Percentiles rank a stretch among this genome's conserved stretches.
Conservation (phyloP, 2,329 filamentous ascomycete species). For the Ascochyta fabae region DNA sequence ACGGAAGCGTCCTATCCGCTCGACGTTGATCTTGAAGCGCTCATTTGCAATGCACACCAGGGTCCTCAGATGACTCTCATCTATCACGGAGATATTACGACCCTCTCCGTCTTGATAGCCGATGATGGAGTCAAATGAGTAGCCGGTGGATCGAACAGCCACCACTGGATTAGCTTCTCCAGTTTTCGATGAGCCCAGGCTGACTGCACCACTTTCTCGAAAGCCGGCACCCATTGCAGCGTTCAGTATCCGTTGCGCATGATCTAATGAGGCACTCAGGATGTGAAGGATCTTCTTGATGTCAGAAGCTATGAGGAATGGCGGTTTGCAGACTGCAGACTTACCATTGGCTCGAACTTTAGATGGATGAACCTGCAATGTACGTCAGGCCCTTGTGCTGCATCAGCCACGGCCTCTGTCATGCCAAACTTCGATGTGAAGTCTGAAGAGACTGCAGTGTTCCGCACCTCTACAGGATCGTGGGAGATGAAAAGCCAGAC, state of each 20-base stretch:
- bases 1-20: slow-evolving; percentile 71
- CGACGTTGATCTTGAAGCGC: slow-evolving; percentile 72
- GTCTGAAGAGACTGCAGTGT: slow-evolving; percentile 12
- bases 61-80: slow-evolving; percentile 69
- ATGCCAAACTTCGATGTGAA: slow-evolving; percentile 51
- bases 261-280: slow-evolving; percentile 73
- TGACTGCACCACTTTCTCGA: slow-evolving; percentile 85
- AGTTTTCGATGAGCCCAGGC: slow-evolving; percentile 54
- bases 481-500: slow-evolving; percentile 90
- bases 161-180: slow-evolving; percentile 72
- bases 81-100: slow-evolving; percentile 59
- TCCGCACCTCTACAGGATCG: slow-evolving; percentile 62
- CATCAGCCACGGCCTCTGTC: slow-evolving; percentile 2
- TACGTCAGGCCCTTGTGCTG: slow-evolving; percentile 10
- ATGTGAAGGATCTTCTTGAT: slow-evolving; percentile 80
- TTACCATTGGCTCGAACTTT: slow-evolving; percentile 94
- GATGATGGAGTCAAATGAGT: slow-evolving; percentile 82
- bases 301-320: slow-evolving; percentile 29
- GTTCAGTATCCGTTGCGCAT: slow-evolving; percentile 77
- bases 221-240: slow-evolving; percentile 84
- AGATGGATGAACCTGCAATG: slow-evolving; percentile 70
- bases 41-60: slow-evolving; percentile 76
- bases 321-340: slow-evolving; percentile 43
- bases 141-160: slow-evolving; percentile 81
- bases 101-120: slow-evolving; percentile 59